Evolutionary conservation across 2,329 filamentous ascomycete species (phyloP), one percentile per base, ranked within the genome.

Genomic region (Alternaria gaisen): DNA sequence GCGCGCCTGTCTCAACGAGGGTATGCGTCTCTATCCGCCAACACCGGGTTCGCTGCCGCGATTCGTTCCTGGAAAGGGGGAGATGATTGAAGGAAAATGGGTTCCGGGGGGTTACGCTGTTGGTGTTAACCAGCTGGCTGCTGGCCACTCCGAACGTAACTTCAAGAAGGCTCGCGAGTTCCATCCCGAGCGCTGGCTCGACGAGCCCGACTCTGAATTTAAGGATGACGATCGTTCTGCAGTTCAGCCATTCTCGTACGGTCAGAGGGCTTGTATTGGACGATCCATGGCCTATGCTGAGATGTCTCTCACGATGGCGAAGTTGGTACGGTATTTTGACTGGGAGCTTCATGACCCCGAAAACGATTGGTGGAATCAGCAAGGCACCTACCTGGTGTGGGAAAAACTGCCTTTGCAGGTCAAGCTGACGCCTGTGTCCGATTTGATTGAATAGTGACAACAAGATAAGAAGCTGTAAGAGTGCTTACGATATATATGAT

Each of bases 211-310:
- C 1, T 54, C 58, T 2, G 53, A 64, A 20, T 79, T 75, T 44
- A 50, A 42, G 1, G 53, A 62, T 1, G 78, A 80, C 36, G 68
- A 72, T 6, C 66, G 63, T 7, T 71, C 72, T 5, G 68, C 64
- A 3, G 65, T 77, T 9, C 71, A 76, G 42, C 73, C 77, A 1
- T 66, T 68, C 22, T 56, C 54, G 0, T 36, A 56, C 6, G 64
- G 66, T 9, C 60, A 56, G 18, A 47, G 61, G n/a, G 50, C 36
- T 22, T 68, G 66, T 28, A 59, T 68, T 34, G 66, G 66, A n/a
- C 47, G 58, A 16, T 52, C 46, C 20, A 18, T 34, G 16, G 42
- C 46, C 34, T 36, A 48, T 36, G 46, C 30, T 1, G 46, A 48
- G 46, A 34, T 48, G 30, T 36, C 30, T 2, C 46, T 48, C 18